Evolutionary conservation across 352 stramenopile genomes (phyloP).

Genomic region (Pythium brassicae): DNA sequence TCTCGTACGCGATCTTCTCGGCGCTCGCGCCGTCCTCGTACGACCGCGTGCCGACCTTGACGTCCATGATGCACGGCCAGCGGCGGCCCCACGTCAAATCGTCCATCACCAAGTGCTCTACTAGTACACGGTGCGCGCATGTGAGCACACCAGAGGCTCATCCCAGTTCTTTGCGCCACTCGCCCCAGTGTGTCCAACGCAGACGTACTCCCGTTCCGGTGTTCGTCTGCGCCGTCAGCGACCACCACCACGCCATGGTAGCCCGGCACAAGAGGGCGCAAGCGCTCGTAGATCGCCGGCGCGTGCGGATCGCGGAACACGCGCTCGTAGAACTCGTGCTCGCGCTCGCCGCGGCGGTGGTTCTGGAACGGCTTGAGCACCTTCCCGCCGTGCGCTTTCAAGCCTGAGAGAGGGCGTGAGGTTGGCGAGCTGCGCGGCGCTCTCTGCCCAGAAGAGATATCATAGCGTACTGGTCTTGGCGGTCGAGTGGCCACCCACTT

Average conservation of each 20-base stretch:
- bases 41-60: slow-evolving; percentile 95
- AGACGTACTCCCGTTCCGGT: slow-evolving; percentile 6
- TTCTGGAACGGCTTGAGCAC: slow-evolving; percentile 87
- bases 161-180: no score
- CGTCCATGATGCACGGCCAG: slow-evolving; percentile 93
- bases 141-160: no score
- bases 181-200: no score
- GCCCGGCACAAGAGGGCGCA: slow-evolving; percentile 45
- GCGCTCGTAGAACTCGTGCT: slow-evolving; percentile 74
- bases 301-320: slow-evolving; percentile 32
- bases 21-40: slow-evolving; percentile 87
- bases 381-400: slow-evolving; percentile 55
- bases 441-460: no score
- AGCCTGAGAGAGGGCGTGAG: slow-evolving; percentile 23
- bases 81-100: slow-evolving; percentile 83
- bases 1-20: slow-evolving; percentile 90
- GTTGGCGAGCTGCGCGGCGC: no score
- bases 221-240: slow-evolving; percentile 12
- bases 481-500: slow-evolving; percentile 78
- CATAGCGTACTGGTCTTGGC: slow-evolving; percentile 47
- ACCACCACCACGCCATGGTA: slow-evolving; percentile 61
- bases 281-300: slow-evolving; percentile 17
- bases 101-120: slow-evolving; percentile 87
- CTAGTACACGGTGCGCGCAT: neutral
- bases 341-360: slow-evolving; percentile 65